phyloP scores from a whole-genome alignment of 169 alveolate species.

The Plasmodium adleri region DNA sequence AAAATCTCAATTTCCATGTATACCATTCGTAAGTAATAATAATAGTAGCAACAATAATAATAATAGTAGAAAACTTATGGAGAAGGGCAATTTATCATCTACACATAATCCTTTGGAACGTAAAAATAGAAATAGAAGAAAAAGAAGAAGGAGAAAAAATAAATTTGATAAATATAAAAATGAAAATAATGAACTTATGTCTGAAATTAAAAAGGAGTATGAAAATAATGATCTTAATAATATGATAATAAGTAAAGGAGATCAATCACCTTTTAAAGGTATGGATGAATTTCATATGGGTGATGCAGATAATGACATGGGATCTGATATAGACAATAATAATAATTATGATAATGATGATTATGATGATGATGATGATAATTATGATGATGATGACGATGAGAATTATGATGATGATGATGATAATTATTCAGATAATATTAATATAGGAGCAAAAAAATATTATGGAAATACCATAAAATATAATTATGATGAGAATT shows the following conservation, averaged over 20 bases:
- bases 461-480: slow-evolving; percentile 7
- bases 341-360: background rate
- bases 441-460: background rate
- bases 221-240: slow-evolving; percentile 39
- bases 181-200: slow-evolving; percentile 25
- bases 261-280: slow-evolving; percentile 25
- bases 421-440: background rate
- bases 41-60: slow-evolving; percentile 68
- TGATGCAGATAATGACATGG: background rate
- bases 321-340: background rate
- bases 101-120: slow-evolving; percentile 30
- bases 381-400: slow-evolving; percentile 54
- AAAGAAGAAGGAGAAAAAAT: slow-evolving; percentile 44
- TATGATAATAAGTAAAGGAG: slow-evolving; percentile 15
- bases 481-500: slow-evolving; percentile 44
- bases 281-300: slow-evolving; percentile 21
- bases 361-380: background rate
- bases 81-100: background rate
- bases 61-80: background rate
- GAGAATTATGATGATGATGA: slow-evolving; percentile 37
- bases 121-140: slow-evolving; percentile 70
- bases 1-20: slow-evolving; percentile 90
- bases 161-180: slow-evolving; percentile 7
- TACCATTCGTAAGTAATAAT: slow-evolving; percentile 52
- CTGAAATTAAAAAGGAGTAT: slow-evolving; percentile 62